phyloP scores from a whole-genome alignment of 2,329 filamentous ascomycete species.

The Xylariales sp. region DNA sequence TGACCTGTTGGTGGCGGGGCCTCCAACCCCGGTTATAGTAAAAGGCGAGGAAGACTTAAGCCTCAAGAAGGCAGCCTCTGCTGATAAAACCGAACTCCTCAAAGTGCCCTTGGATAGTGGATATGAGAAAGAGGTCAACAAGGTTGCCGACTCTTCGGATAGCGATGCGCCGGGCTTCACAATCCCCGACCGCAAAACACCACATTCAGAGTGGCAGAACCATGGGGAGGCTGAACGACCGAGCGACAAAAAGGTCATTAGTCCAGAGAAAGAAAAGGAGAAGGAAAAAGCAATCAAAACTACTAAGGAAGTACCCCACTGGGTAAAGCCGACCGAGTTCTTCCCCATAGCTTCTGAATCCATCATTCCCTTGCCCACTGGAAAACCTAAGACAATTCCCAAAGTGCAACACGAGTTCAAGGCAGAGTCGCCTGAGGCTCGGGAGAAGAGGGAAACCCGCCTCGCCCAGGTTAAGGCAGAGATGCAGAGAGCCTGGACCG shows the following conservation, averaged over 20 bases:
- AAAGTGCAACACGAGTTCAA: slow-evolving; percentile 71
- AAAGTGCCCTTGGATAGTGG: slow-evolving; percentile 10
- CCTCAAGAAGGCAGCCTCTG: slow-evolving; percentile 7
- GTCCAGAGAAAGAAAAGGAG: slow-evolving; percentile 7
- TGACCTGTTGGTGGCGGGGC: no score
- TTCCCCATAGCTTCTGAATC: slow-evolving; percentile 71
- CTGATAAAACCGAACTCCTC: slow-evolving; percentile 9
- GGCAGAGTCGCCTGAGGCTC: slow-evolving; percentile 57
- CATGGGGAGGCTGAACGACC: slow-evolving; percentile 13
- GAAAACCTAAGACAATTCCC: slow-evolving; percentile 64
- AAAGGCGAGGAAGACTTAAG: no score
- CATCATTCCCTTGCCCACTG: slow-evolving; percentile 72
- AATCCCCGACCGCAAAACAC: slow-evolving; percentile 25
- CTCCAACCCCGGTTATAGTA: no score
- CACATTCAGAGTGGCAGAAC: slow-evolving; percentile 15
- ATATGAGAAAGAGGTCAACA: slow-evolving; percentile 18
- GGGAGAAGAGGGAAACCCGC: slow-evolving; percentile 59
- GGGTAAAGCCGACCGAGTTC: slow-evolving; percentile 69
- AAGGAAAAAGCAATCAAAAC: slow-evolving; percentile 16
- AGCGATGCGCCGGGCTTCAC: slow-evolving; percentile 18
- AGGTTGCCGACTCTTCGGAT: slow-evolving; percentile 17
- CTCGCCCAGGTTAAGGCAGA: slow-evolving; percentile 66
- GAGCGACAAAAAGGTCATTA: slow-evolving; percentile 12
- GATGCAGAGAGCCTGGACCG: slow-evolving; percentile 74
- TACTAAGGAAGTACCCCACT: slow-evolving; percentile 49